These are phyloP conservation scores for Zasmidium cellare DNA, from an alignment of 2,329 filamentous ascomycete species.

Conservation along the genomic window DNA sequence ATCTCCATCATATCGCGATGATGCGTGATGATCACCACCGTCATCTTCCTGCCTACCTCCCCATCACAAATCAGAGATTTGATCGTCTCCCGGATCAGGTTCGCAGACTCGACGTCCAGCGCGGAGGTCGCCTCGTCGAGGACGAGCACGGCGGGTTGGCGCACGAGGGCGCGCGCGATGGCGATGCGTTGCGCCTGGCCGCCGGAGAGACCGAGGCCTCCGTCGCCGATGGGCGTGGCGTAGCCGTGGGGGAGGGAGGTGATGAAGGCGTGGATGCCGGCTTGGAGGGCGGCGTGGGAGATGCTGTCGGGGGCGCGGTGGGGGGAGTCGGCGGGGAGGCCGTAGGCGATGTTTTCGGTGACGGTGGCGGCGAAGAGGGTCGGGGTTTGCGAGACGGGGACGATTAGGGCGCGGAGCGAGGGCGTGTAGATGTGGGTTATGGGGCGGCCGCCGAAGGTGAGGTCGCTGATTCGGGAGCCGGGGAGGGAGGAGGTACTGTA, in stretches of 20 bases:
- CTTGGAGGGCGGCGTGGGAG: constrained; percentile 51
- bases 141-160: constrained; percentile 70
- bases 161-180: constrained; percentile 75
- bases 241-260: constrained; percentile 69
- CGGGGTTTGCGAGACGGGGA: constrained; percentile 69
- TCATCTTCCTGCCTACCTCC: constrained; percentile 46
- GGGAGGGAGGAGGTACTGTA: constrained; percentile 62
- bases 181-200: constrained; percentile 81
- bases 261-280: constrained; percentile 77
- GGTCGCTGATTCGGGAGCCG: constrained; percentile 35
- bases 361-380: constrained; percentile 77
- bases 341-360: constrained; percentile 80
- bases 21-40: constrained; percentile 81
- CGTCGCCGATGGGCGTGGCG: constrained; percentile 72
- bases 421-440: constrained; percentile 61
- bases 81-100: constrained; percentile 64
- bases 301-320: constrained; percentile 50
- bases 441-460: constrained; percentile 61
- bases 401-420: constrained; percentile 61
- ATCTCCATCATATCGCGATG: constrained; percentile 81
- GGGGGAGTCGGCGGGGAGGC: constrained; percentile 58
- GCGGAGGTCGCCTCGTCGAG: constrained; percentile 86
- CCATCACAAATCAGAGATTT: constrained; percentile 47
- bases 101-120: constrained; percentile 69
- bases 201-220: constrained; percentile 71